Evolutionary conservation across 208 protist genomes (phyloP).

Genomic region (Leishmania martiniquensis): DNA sequence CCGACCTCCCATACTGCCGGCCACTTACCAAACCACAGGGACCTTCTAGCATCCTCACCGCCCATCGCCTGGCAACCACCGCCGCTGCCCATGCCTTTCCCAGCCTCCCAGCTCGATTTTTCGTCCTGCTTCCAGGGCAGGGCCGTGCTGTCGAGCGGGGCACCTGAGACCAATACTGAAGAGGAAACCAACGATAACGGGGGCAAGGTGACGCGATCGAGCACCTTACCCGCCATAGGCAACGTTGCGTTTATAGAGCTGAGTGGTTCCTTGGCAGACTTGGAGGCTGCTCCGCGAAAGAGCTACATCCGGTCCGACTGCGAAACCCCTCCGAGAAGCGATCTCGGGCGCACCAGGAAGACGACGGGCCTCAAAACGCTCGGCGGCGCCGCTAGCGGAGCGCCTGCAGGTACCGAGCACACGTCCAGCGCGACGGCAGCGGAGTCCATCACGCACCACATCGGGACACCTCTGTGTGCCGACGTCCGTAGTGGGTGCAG

Average conservation of each 20-base stretch:
- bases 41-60: neutral
- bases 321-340: neutral
- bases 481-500: neutral
- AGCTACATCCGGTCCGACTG: constrained; percentile 34
- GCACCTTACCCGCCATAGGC: neutral
- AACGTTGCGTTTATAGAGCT: neutral
- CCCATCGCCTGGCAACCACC: neutral
- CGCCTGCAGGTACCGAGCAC: neutral
- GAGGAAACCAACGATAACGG: constrained; percentile 6
- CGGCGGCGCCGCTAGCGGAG: neutral
- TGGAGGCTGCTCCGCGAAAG: constrained; percentile 52
- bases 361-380: too few relatives aligned
- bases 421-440: neutral
- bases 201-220: neutral
- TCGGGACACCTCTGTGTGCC: neutral
- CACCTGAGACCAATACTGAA: neutral
- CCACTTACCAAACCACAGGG: neutral
- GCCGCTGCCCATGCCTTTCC: neutral
- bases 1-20: neutral
- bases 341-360: neutral
- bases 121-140: neutral
- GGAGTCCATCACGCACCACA: neutral
- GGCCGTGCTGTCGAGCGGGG: constrained; percentile 9
- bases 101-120: constrained; percentile 7
- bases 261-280: constrained; percentile 11